A percentile compares a stretch with the other conserved stretches of the same genome.
phyloP scores from a whole-genome alignment of 805 yeast genomes.

The Candida incommunis region DNA sequence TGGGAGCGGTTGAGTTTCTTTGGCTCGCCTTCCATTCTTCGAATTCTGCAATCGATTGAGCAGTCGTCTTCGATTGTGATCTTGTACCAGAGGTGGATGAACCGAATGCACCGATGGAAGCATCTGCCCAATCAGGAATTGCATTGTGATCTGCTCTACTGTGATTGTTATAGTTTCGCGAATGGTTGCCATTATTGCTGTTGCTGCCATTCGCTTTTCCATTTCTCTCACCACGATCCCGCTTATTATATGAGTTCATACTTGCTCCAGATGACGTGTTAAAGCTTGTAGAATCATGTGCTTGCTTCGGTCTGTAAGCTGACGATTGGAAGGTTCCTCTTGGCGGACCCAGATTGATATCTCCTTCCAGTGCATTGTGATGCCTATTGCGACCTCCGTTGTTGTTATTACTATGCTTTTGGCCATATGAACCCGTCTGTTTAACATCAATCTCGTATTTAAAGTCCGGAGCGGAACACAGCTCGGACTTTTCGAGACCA shows the following conservation, averaged over 20 bases:
- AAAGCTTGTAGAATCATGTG: neutral
- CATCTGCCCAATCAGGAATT: conserved; percentile 1
- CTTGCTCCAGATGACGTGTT: neutral
- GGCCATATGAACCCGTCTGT: neutral
- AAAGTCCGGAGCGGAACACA: neutral
- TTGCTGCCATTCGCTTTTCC: neutral
- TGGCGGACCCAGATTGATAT: neutral
- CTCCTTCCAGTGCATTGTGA: neutral
- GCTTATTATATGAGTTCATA: neutral
- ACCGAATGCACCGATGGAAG: neutral
- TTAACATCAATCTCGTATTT: neutral
- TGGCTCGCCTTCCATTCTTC: conserved; percentile 1
- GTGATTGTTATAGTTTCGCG: neutral
- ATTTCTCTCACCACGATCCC: too few relatives aligned
- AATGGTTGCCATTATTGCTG: neutral
- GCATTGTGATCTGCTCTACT: neutral
- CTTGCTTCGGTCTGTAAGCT: neutral
- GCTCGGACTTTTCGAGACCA: neutral
- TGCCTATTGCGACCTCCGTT: neutral
- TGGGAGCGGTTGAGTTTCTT: too few relatives aligned
- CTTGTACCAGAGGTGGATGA: neutral
- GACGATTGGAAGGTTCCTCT: neutral
- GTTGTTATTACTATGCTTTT: neutral
- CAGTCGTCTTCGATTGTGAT: neutral
- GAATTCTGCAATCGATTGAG: neutral